Evolutionary conservation across 2,329 filamentous ascomycete species (phyloP), one percentile per base, ranked within the genome.

Genomic region (Xylaria hypoxylon): DNA sequence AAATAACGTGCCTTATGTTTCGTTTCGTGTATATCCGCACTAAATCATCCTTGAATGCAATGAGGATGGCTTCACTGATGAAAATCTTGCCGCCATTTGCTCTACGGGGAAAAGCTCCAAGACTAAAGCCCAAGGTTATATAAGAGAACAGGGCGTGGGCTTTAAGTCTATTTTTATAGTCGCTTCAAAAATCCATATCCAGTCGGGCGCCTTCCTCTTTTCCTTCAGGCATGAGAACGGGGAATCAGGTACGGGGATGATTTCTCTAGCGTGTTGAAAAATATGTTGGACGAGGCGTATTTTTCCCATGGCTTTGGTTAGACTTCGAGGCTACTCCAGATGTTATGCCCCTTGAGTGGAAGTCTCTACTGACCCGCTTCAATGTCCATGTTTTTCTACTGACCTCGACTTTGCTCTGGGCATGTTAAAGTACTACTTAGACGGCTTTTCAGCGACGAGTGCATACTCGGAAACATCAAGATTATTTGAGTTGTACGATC

Each of bases 91-190:
- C 1, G 83, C 84, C 0, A 82, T 87, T 22, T 87, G 84, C 68
- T 59, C 71, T 1, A 76, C 84, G 1, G 80, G 80, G 0, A 57
- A 80, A 17, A 86, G 84, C 69, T 82, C 84, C 4, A 86, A 86
- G 61, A 76, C 70, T 0, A 73, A 69, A 1, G 74, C 75, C 0
- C 77, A 80, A 6, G 80, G 80, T 0, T 84, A 83, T 45, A 83
- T 84, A n/a, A 83, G 83, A 2, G 81, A 82, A 62, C 85, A 85
- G 60, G 83, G 83, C 10, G 83, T 85, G 17, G 84, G 83, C 0
- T 85, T 85, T 74, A 85, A 86, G 65, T 84, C 83, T 0, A 82
- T 84, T 0, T 86, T 86, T 67, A 84, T 78, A 71, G 83, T 77
- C 0, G 81, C 83, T 0, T 79, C 74, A 64, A 79, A 78, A 31